Conservation (phyloP, 2,329 filamentous ascomycete genomes). For the Pyrenochaeta sp. region DNA sequence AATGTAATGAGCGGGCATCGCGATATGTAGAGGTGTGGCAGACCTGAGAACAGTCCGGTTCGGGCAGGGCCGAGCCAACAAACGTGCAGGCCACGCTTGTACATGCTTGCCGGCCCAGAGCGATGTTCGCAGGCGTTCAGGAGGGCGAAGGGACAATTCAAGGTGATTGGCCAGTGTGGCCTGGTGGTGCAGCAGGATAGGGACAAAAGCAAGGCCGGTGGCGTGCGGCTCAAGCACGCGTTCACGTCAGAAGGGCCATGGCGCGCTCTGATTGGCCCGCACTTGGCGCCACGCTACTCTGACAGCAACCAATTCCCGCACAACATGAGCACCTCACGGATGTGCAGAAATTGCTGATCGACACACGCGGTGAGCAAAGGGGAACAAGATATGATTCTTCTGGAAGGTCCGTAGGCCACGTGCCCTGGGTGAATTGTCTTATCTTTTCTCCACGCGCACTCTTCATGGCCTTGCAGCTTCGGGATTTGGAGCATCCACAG, state of each 20-base stretch:
- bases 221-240: conserved; percentile 16
- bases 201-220: conserved; percentile 12
- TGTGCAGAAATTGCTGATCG: background rate
- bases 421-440: too few species aligned
- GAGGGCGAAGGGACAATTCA: background rate
- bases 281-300: conserved; percentile 19
- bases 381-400: background rate
- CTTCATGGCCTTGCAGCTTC: too few species aligned
- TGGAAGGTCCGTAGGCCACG: too few species aligned
- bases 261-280: conserved; percentile 17
- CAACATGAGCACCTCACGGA: conserved; percentile 11
- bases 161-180: conserved; percentile 3
- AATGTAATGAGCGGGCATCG: too few species aligned
- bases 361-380: conserved; percentile 6
- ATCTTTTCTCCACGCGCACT: too few species aligned
- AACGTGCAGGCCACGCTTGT: conserved; percentile 1
- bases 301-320: conserved; percentile 25
- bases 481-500: too few species aligned
- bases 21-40: too few species aligned
- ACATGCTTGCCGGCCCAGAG: background rate
- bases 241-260: conserved; percentile 1
- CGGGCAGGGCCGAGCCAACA: conserved; percentile 23
- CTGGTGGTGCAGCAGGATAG: conserved; percentile 9
- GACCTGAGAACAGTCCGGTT: too few species aligned
- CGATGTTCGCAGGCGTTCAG: conserved; percentile 8